Evolutionary conservation across 768 basidiomycete genomes (phyloP).

Genomic region (Phlegmacium glaucopus): DNA sequence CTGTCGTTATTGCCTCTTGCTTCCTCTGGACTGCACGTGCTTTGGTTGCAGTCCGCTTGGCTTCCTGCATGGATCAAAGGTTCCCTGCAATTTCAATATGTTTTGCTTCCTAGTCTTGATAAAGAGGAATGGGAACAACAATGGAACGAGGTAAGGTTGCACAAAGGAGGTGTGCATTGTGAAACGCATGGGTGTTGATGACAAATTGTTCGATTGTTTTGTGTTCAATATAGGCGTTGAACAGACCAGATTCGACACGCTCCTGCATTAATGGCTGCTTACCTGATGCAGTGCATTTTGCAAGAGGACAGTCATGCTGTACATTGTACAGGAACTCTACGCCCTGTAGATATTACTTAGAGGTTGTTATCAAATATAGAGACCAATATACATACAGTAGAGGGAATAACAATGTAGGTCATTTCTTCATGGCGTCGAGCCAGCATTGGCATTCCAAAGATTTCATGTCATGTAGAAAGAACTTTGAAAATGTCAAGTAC

Average conservation of each 20-base stretch:
- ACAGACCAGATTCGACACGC: constrained; percentile 5
- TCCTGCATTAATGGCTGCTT: constrained; percentile 10
- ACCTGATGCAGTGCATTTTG: constrained; percentile 14
- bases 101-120: not conserved
- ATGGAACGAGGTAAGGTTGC: constrained; percentile 8
- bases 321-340: constrained; percentile 14
- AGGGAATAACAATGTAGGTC: not conserved
- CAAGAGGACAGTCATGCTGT: constrained; percentile 18
- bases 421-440: not conserved
- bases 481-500: constrained; percentile 1
- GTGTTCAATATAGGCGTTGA: constrained; percentile 10
- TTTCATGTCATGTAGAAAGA: not conserved
- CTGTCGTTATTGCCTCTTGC: not conserved
- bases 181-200: constrained; percentile 17
- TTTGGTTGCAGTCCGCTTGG: not conserved
- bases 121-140: constrained; percentile 8
- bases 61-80: not conserved
- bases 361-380: not conserved
- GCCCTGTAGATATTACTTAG: not conserved
- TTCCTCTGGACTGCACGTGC: not conserved
- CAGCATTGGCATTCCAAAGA: constrained; percentile 1
- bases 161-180: constrained; percentile 14
- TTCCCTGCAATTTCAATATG: constrained; percentile 5
- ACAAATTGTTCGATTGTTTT: constrained; percentile 9
- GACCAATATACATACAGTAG: not conserved